These are phyloP conservation scores for Eragrostis nindensis DNA, from an alignment of 176 grass and related monocot species.

Conservation along the genomic window DNA sequence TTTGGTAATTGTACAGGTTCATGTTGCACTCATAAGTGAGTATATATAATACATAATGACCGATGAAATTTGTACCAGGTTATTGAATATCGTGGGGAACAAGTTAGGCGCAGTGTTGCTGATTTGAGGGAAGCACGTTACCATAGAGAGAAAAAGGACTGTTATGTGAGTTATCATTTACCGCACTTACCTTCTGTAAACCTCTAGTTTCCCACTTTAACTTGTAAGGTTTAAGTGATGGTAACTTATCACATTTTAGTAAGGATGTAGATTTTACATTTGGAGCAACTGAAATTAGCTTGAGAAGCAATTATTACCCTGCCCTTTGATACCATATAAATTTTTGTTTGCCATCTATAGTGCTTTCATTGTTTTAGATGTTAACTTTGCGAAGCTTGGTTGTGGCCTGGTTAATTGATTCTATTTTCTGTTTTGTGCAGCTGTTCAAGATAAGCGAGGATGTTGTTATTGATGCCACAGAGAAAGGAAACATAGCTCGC, in stretches of 20 bases:
- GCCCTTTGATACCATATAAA: background rate
- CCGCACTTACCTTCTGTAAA: background rate
- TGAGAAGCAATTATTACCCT: background rate
- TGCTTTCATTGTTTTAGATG: background rate
- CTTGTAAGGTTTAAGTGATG: background rate
- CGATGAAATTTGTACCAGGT: conserved; percentile 55
- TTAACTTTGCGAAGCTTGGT: background rate
- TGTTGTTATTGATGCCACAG: conserved; percentile 84
- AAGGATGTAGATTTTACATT: background rate
- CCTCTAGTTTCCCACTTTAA: conserved; percentile 27
- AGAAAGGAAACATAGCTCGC: conserved; percentile 86
- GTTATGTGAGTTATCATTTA: conserved; percentile 73
- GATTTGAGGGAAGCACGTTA: conserved; percentile 92
- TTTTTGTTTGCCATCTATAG: background rate
- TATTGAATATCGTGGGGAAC: conserved; percentile 92
- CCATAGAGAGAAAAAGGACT: conserved; percentile 80
- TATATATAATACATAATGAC: background rate
- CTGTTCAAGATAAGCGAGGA: conserved; percentile 98
- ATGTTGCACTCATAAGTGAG: background rate
- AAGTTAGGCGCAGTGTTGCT: conserved; percentile 80
- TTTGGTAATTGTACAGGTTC: conserved; percentile 5
- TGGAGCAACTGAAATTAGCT: background rate
- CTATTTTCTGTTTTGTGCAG: conserved; percentile 46
- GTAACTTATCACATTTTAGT: background rate
- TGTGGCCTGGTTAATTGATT: background rate